These are phyloP conservation scores for Lasiodiplodia citricola DNA, from an alignment of 2,329 filamentous ascomycete genomes.

Conservation along the genomic window DNA sequence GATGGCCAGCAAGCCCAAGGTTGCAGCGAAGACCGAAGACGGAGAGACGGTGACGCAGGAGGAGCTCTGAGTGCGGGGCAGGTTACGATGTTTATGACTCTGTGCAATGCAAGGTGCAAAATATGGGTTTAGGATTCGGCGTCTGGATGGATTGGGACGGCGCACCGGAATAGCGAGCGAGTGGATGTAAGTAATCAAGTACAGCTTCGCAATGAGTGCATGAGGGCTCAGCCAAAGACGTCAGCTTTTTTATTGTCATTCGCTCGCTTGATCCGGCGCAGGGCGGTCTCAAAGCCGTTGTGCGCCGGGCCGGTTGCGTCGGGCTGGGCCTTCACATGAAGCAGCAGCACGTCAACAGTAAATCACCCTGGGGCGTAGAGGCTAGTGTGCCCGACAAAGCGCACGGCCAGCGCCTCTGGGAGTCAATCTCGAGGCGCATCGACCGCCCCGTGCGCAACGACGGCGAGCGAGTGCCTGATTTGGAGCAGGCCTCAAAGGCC, in stretches of 20 bases:
- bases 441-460: conserved; percentile 17
- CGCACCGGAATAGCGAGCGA: neutral
- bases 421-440: conserved; percentile 17
- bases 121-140: conserved; percentile 12
- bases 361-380: neutral
- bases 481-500: conserved; percentile 19
- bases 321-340: conserved; percentile 10
- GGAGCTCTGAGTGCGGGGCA: conserved; percentile 18
- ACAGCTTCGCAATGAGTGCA: neutral
- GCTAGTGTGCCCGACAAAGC: conserved; percentile 13
- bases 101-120: conserved; percentile 9
- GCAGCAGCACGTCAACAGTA: conserved; percentile 14
- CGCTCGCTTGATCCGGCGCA: conserved; percentile 1
- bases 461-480: conserved; percentile 3
- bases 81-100: conserved; percentile 19
- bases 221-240: conserved; percentile 7
- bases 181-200: conserved; percentile 6
- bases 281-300: conserved; percentile 8
- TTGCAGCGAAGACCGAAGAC: neutral
- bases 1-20: conserved; percentile 23
- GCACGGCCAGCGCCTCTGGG: conserved; percentile 21
- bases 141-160: conserved; percentile 10
- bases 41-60: conserved; percentile 4
- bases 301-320: conserved; percentile 7
- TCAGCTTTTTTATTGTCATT: neutral